Evolutionary conservation across 768 basidiomycete species (phyloP).

Genomic region (Candolleomyces efflorescens): DNA sequence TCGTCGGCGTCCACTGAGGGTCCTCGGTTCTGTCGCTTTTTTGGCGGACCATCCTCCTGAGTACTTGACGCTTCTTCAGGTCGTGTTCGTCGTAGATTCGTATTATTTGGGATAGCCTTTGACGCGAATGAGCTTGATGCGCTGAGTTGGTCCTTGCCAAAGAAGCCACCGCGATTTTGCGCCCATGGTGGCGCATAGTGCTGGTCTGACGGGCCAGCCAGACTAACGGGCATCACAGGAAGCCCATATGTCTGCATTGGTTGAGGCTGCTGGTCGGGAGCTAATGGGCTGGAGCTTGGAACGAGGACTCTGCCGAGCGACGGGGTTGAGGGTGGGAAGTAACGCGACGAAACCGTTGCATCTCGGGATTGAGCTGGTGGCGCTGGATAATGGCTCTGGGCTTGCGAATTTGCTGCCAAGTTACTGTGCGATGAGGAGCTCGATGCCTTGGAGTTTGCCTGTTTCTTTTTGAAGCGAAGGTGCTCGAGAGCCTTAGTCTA

Average conservation of each 20-base stretch:
- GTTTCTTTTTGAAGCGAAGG: constrained; percentile 40
- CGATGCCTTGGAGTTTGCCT: constrained; percentile 23
- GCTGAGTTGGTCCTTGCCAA: constrained; percentile 49
- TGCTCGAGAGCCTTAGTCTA: constrained; percentile 44
- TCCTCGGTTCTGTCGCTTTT: constrained; percentile 65
- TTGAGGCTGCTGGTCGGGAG: constrained; percentile 31
- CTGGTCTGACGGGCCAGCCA: background rate
- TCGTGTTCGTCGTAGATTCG: background rate
- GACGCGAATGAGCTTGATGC: constrained; percentile 56
- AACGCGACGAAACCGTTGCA: constrained; percentile 63
- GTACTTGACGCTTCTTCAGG: constrained; percentile 21
- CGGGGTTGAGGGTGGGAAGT: constrained; percentile 45
- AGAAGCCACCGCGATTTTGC: constrained; percentile 23
- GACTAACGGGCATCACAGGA: constrained; percentile 26
- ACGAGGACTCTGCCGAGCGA: constrained; percentile 60
- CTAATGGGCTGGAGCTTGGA: constrained; percentile 69
- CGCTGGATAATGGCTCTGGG: constrained; percentile 22
- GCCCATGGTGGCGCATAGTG: constrained; percentile 31
- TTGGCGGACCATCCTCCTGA: constrained; percentile 62
- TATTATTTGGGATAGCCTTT: constrained; percentile 4
- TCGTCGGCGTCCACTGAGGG: constrained; percentile 33
- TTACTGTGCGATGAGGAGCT: constrained; percentile 22
- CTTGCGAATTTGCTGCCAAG: constrained; percentile 16
- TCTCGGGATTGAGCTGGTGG: constrained; percentile 73
- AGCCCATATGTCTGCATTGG: constrained; percentile 37